A percentile compares a stretch with the other conserved stretches of the same genome.
Conservation (phyloP, 352 stramenopile genomes). For the Globisporangium sylvaticum region DNA sequence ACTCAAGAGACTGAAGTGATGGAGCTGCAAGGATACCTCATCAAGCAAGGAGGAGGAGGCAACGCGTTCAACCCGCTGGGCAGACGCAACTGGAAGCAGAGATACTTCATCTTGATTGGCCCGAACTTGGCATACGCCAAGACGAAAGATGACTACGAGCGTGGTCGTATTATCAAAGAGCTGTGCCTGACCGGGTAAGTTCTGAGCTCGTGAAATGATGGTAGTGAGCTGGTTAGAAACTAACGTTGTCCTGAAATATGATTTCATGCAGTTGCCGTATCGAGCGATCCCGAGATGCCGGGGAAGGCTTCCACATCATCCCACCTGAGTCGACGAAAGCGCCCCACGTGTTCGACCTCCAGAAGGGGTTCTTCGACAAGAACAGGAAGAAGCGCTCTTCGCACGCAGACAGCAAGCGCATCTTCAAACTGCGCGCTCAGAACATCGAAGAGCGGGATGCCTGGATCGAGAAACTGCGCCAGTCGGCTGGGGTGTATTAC, state of each 20-base stretch:
- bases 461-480: constrained; percentile 76
- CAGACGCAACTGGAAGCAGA: constrained; percentile 86
- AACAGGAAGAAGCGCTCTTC: constrained; percentile 77
- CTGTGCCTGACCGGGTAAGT: constrained; percentile 69
- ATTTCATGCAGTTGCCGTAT: constrained; percentile 67
- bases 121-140: constrained; percentile 75
- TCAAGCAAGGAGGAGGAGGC: constrained; percentile 82
- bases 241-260: too few relatives aligned
- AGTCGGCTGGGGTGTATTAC: constrained; percentile 41
- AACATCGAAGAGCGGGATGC: constrained; percentile 79
- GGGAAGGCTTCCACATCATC: constrained; percentile 83
- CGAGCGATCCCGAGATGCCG: constrained; percentile 66
- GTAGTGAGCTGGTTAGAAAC: too few relatives aligned
- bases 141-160: constrained; percentile 86
- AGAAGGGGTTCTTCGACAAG: constrained; percentile 76
- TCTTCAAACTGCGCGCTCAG: constrained; percentile 81
- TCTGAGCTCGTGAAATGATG: not conserved
- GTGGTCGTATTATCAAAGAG: constrained; percentile 84
- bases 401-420: constrained; percentile 58
- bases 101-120: constrained; percentile 81
- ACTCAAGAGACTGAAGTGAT: constrained; percentile 60
- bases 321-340: constrained; percentile 44
- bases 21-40: constrained; percentile 78
- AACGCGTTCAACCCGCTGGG: constrained; percentile 75
- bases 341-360: constrained; percentile 68